Conservation (phyloP, 2,329 filamentous ascomycete genomes). For the Aureobasidium subglaciale region DNA sequence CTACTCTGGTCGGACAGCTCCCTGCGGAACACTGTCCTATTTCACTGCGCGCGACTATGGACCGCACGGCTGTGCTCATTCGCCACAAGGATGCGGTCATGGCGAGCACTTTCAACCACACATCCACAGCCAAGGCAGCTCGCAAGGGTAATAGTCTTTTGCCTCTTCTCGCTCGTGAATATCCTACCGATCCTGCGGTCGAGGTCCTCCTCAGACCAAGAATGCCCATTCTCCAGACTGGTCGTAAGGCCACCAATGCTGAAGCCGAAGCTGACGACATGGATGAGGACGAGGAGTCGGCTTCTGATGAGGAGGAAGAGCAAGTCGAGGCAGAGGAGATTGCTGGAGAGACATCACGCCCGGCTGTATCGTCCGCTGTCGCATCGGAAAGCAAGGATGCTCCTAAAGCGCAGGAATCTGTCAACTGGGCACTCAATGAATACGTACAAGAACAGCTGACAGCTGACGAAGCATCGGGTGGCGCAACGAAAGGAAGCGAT, state of each 20-base stretch:
- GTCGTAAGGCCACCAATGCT: slow-evolving; percentile 15
- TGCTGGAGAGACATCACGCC: background rate
- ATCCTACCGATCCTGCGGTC: slow-evolving; percentile 55
- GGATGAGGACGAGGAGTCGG: slow-evolving; percentile 7
- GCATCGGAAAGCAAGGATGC: background rate
- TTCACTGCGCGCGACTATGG: slow-evolving; percentile 65
- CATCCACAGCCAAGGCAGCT: slow-evolving; percentile 47
- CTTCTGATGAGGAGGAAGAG: background rate
- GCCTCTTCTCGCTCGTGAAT: slow-evolving; percentile 66
- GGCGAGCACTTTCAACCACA: slow-evolving; percentile 74
- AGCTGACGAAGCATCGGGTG: background rate
- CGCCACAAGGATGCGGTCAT: slow-evolving; percentile 66
- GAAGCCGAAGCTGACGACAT: slow-evolving; percentile 20
- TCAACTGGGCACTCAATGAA: slow-evolving; percentile 7
- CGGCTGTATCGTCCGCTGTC: background rate
- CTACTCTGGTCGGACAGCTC: slow-evolving; percentile 53
- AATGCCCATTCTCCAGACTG: slow-evolving; percentile 36
- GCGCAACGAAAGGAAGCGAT: background rate
- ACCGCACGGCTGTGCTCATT: slow-evolving; percentile 71
- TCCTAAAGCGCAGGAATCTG: background rate
- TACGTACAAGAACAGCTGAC: background rate
- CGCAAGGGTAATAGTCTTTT: slow-evolving; percentile 60
- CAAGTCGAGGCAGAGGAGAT: background rate
- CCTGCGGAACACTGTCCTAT: slow-evolving; percentile 62
- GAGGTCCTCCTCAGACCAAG: slow-evolving; percentile 60